Evolutionary conservation across 441 rosid species (phyloP), one percentile per base, ranked within the genome.

Genomic region (Biscutella auriculata): DNA sequence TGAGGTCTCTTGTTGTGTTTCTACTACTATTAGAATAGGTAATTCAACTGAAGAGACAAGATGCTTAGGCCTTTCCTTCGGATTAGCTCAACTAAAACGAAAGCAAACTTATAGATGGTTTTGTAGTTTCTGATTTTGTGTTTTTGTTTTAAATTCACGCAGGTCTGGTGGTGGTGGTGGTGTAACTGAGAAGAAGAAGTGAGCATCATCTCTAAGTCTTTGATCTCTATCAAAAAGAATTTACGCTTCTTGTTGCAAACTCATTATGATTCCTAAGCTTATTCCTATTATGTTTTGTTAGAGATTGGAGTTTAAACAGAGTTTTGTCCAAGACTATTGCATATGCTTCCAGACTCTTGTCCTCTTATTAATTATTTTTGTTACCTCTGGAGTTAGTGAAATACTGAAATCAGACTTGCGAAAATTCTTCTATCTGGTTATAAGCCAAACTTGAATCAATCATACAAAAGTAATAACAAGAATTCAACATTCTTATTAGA

Each of bases 121-220:
- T 19, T 43, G 13, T 54, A n/a, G n/a, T n/a, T n/a, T n/a, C 23
- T 19, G 23, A 19, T 25, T 47, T 13, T 48, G 8, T 6, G 33
- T n/a, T 25, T 5, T 19, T 19, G 23, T 19, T 1, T 19, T 19
- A 19, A 19, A n/a, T n/a, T n/a, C n/a, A 9, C 60, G 40, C 65
- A 77, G 81, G 74, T 70, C 78, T 49, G 78, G 48, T 58, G 70
- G 76, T 42, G 77, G 73, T 30, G 77, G 69, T 40, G 78, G 68
- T 48, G 67, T 8, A 15, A 51, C 70, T 27, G 81, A 73, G 51
- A 73, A 74, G 68, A 74, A 71, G 71, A 71, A 77, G 63, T 68
- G 53, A 74, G 16, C 23, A 40, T 56, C 52, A 17, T 17, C 25
- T n/a, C n/a, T 19, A 4, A 19, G 2, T 19, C 23, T 19, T 28